Percentiles rank a stretch among this genome's conserved stretches.
These are phyloP conservation scores for Pyrenochaeta sp. DNA, from an alignment of 2,329 filamentous ascomycete species.

Conservation along the genomic window DNA sequence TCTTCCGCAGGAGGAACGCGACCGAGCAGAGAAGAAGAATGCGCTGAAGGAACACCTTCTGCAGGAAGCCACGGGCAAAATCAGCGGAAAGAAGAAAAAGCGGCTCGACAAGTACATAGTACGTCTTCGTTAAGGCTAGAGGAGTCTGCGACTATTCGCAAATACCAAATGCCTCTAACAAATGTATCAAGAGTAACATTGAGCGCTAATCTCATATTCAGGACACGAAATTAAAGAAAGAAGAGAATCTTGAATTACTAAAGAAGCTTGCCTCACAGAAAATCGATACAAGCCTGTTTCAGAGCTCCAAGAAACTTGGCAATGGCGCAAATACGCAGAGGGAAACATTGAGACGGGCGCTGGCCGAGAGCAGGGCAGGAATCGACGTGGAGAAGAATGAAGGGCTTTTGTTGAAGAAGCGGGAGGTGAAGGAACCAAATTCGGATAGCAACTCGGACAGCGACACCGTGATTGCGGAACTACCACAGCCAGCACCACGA, in stretches of 20 bases:
- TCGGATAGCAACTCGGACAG: conserved; percentile 42
- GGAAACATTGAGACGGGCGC: conserved; percentile 69
- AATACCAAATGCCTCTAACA: background rate
- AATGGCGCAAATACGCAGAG: conserved; percentile 73
- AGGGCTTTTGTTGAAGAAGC: conserved; percentile 62
- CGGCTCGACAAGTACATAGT: conserved; percentile 74
- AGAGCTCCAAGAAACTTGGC: conserved; percentile 80
- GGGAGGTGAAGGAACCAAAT: conserved; percentile 30
- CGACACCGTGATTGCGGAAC: conserved; percentile 11
- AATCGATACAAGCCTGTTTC: conserved; percentile 82
- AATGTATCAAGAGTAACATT: background rate
- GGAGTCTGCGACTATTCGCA: background rate
- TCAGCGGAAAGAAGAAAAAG: conserved; percentile 72
- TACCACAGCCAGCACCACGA: background rate
- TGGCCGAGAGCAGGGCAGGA: conserved; percentile 72
- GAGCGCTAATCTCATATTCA: conserved; percentile 33
- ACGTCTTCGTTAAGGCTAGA: conserved; percentile 24
- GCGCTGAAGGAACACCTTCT: conserved; percentile 64
- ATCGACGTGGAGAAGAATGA: conserved; percentile 64
- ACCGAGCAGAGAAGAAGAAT: conserved; percentile 62
- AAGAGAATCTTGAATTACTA: conserved; percentile 85
- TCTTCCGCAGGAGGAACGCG: conserved; percentile 58
- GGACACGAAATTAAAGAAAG: conserved; percentile 93
- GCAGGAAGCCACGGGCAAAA: conserved; percentile 62
- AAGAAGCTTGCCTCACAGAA: conserved; percentile 81